Conservation (phyloP, 441 rosid genomes). For the Erodium trifolium region DNA sequence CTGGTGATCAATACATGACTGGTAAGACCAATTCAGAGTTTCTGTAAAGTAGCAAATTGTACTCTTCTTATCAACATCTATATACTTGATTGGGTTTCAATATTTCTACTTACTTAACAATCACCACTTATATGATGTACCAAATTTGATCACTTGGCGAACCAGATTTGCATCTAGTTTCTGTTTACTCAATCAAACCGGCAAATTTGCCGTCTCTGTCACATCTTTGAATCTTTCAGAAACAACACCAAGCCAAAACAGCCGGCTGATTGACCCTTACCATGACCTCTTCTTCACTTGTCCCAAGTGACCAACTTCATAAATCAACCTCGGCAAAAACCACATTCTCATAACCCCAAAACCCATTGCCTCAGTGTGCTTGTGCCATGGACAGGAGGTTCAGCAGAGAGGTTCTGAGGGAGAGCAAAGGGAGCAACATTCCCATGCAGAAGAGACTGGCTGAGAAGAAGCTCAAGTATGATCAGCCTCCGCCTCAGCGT, state of each 20-base stretch:
- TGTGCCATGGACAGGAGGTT: slow-evolving; percentile 28
- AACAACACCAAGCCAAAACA: background rate
- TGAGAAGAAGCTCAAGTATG: slow-evolving; percentile 20
- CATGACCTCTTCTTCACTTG: background rate
- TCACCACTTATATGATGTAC: too few species aligned
- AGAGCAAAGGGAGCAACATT: slow-evolving; percentile 15
- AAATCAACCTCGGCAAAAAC: background rate
- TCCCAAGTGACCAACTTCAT: background rate
- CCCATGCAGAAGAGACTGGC: slow-evolving; percentile 27
- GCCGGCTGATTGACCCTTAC: background rate
- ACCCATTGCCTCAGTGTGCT: background rate
- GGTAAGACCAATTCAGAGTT: too few species aligned
- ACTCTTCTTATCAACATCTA: too few species aligned
- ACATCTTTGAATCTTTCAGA: background rate
- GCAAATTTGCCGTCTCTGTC: background rate
- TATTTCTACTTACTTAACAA: too few species aligned
- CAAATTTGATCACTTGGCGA: too few species aligned
- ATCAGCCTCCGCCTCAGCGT: background rate
- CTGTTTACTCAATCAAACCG: background rate
- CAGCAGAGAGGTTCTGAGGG: slow-evolving; percentile 21
- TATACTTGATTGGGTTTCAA: too few species aligned
- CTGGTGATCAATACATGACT: too few species aligned
- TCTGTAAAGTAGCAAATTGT: too few species aligned
- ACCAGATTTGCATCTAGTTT: background rate
- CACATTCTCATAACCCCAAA: background rate